Base-by-base conservation (phyloP, 768 basidiomycete genomes). In the Lyophyllum shimeji region DNA sequence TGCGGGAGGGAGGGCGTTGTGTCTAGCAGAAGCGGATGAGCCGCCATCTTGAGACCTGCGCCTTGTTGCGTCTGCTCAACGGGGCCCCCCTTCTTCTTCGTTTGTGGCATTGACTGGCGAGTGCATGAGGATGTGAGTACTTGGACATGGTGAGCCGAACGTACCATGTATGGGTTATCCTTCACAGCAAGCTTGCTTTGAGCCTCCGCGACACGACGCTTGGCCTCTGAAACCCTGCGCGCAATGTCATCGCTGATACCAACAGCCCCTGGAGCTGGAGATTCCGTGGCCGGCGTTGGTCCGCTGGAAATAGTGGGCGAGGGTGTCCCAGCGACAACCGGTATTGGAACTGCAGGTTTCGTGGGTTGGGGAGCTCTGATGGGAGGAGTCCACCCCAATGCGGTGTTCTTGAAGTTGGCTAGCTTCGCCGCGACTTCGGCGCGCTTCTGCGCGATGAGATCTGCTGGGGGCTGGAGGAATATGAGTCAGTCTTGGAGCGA, bases 161-260 rank as follows among this genome's bases (percentile, higher is more conserved):
- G 44, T 29, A 89, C 93, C 82, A 94, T 86, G 76, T 96, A 95
- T 0, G 93, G 93, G 59, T 94, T 96, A 55, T 87, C 88, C 59
- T 87, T 89, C 27, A 87, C 74, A 0, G 86, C 83, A 18, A 86
- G 79, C 62, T 87, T 87, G 53, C 79, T 89, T 65, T 90, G 89
- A 33, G 92, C 88, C 42, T 91, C 90, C 0, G 89, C 86, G 0
- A 96, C 92, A 51, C 89, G 82, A 34, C 86, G 80, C 70, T 90
- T 93, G 12, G 94, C 92, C 57, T 97, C 96, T 7, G 89, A 90
- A 0, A 97, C 84, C 56, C 82, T 78, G 7, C 84, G 82, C 0
- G 83, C 75, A 5, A 93, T 68, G 58, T 92, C 90, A 56, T 89
- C 87, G 24, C 79, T 69, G 24, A 76, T 74, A 20, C 75, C 72